Conservation (phyloP, 1,284 basidiomycete species). For the Xerocomus amazonicus region DNA sequence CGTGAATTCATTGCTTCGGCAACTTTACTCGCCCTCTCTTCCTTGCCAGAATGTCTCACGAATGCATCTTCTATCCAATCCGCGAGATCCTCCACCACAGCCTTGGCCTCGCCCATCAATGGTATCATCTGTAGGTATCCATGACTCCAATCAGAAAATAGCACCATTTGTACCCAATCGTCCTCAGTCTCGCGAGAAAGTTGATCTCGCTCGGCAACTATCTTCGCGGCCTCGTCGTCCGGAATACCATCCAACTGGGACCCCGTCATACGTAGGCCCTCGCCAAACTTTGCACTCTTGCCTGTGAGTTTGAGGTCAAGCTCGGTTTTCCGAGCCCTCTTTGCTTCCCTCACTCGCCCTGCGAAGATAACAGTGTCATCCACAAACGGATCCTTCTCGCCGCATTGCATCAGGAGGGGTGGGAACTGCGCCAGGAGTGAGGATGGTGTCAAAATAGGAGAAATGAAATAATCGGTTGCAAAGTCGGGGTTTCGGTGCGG, state of each 20-base stretch:
- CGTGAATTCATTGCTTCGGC: constrained; percentile 14
- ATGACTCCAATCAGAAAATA: constrained; percentile 90
- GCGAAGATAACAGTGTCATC: constrained; percentile 96
- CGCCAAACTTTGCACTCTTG: constrained; percentile 57
- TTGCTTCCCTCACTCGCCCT: constrained; percentile 89
- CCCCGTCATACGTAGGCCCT: constrained; percentile 47
- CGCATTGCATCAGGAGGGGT: constrained; percentile 87
- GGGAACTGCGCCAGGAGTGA: constrained; percentile 89
- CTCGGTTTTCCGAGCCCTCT: constrained; percentile 73
- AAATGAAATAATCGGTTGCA: constrained; percentile 91
- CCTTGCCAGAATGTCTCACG: constrained; percentile 34
- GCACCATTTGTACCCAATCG: constrained; percentile 93
- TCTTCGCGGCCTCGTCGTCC: constrained; percentile 37
- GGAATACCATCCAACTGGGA: constrained; percentile 14
- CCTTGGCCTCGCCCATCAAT: constrained; percentile 79
- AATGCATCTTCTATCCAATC: constrained; percentile 90
- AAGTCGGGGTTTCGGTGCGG: constrained; percentile 92
- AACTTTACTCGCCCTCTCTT: constrained; percentile 13
- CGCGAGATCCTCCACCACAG: constrained; percentile 85
- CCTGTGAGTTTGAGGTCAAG: constrained; percentile 52
- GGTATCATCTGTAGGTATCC: constrained; percentile 93
- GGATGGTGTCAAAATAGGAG: constrained; percentile 86
- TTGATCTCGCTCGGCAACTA: constrained; percentile 56
- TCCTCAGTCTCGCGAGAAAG: constrained; percentile 74
- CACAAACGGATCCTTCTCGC: constrained; percentile 95